phyloP scores from a whole-genome alignment of 2,329 filamentous ascomycete genomes.

The Pseudohalonectria lignicola region DNA sequence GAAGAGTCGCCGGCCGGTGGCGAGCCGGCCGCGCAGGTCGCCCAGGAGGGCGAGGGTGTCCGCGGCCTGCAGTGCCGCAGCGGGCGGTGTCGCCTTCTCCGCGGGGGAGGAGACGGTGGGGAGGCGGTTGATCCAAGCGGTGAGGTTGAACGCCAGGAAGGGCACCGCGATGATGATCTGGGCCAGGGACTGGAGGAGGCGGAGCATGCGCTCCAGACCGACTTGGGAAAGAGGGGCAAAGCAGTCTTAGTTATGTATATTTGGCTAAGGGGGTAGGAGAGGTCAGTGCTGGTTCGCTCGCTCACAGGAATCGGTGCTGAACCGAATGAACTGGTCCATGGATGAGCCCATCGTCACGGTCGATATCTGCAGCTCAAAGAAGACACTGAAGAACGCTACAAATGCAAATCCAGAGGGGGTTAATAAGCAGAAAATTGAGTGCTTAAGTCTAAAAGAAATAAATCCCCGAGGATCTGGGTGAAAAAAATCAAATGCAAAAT shows the following conservation, averaged over 20 bases:
- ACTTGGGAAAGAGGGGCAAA: constrained; percentile 28
- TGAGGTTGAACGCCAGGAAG: constrained; percentile 13
- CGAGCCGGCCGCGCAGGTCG: constrained; percentile 28
- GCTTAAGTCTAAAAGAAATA: too few species aligned
- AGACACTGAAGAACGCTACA: too few species aligned
- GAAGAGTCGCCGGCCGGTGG: constrained; percentile 47
- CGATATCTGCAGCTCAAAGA: too few species aligned
- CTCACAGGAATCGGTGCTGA: constrained; percentile 35
- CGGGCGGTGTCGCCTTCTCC: constrained; percentile 3
- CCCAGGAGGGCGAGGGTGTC: constrained; percentile 14
- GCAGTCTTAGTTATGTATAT: neutral
- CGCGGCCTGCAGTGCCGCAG: constrained; percentile 11
- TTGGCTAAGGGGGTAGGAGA: neutral
- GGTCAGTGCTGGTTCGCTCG: neutral
- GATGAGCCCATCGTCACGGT: too few species aligned
- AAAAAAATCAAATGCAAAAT: neutral
- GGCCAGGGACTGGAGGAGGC: constrained; percentile 41
- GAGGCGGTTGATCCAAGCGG: neutral
- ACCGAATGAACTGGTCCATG: constrained; percentile 27
- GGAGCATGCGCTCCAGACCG: constrained; percentile 50
- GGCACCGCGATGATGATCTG: constrained; percentile 36
- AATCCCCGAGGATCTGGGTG: neutral
- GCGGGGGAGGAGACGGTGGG: constrained; percentile 17
- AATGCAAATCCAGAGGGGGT: too few species aligned
- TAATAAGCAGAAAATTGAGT: too few species aligned